Evolutionary conservation across 306 rosid genomes (phyloP).

Genomic region (Quercus parvula): DNA sequence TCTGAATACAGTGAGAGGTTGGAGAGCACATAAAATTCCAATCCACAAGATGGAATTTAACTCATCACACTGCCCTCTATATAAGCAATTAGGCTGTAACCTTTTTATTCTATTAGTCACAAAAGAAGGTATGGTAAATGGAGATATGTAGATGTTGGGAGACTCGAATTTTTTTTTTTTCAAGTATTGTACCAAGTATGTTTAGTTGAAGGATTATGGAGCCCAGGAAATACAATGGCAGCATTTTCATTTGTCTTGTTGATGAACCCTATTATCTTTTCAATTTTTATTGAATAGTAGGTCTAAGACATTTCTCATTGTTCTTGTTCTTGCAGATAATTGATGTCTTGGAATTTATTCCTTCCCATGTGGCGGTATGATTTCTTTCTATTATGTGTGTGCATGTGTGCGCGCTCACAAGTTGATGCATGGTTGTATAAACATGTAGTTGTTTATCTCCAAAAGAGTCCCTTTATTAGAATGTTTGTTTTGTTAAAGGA

Average conservation of each 20-base stretch:
- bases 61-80: too few relatives aligned
- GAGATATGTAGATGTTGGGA: too few relatives aligned
- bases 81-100: too few relatives aligned
- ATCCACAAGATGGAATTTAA: too few relatives aligned
- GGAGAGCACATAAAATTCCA: too few relatives aligned
- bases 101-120: too few relatives aligned
- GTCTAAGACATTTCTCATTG: constrained; percentile 12
- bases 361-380: constrained; percentile 96
- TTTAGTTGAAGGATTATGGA: not conserved
- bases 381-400: constrained; percentile 14
- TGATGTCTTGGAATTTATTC: constrained; percentile 83
- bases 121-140: too few relatives aligned
- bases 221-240: not conserved
- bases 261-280: not conserved
- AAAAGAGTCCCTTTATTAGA: not conserved
- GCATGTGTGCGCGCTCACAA: not conserved
- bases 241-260: not conserved
- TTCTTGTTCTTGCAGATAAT: constrained; percentile 61
- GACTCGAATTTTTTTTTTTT: not conserved
- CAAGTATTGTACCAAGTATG: not conserved
- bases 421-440: not conserved
- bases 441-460: not conserved
- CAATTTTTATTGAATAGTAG: not conserved
- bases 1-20: too few relatives aligned
- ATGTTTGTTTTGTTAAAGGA: not conserved